Conservation (phyloP, 768 basidiomycete genomes). For the Leccinum aurantiacum region DNA sequence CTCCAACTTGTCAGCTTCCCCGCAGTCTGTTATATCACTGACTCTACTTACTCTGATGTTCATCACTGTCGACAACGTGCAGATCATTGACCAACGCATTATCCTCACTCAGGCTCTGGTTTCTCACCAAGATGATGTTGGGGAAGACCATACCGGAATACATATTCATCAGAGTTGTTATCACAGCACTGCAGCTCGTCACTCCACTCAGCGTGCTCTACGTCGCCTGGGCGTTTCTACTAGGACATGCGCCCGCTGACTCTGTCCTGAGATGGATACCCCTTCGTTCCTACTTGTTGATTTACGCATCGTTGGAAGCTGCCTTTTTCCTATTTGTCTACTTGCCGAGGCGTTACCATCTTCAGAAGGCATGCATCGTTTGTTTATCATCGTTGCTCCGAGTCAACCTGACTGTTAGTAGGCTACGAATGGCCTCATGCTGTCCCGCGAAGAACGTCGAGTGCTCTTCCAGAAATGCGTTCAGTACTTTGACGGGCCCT, state of each 20-base stretch:
- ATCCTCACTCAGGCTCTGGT: neutral
- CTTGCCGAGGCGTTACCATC: slow-evolving; percentile 41
- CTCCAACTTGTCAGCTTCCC: neutral
- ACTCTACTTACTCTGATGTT: neutral
- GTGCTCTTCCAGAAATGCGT: slow-evolving; percentile 52
- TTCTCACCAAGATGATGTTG: slow-evolving; percentile 38
- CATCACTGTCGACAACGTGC: neutral
- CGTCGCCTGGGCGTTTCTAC: slow-evolving; percentile 26
- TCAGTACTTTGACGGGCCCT: slow-evolving; percentile 8
- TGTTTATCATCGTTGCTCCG: neutral
- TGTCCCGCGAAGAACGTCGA: slow-evolving; percentile 42
- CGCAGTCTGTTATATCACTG: no score
- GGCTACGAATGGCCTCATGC: slow-evolving; percentile 39
- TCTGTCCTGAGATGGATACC: neutral
- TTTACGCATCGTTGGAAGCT: slow-evolving; percentile 44
- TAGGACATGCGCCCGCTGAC: neutral
- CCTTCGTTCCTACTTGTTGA: slow-evolving; percentile 20
- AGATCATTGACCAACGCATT: neutral
- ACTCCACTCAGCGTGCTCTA: slow-evolving; percentile 49
- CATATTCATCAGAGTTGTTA: slow-evolving; percentile 49
- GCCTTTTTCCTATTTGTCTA: slow-evolving; percentile 51
- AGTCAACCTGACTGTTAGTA: slow-evolving; percentile 13
- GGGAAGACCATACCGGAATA: slow-evolving; percentile 51
- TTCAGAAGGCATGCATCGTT: slow-evolving; percentile 44
- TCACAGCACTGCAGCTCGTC: slow-evolving; percentile 46